phyloP scores from a whole-genome alignment of 2,329 filamentous ascomycete genomes.

The Alternaria tenuissima region DNA sequence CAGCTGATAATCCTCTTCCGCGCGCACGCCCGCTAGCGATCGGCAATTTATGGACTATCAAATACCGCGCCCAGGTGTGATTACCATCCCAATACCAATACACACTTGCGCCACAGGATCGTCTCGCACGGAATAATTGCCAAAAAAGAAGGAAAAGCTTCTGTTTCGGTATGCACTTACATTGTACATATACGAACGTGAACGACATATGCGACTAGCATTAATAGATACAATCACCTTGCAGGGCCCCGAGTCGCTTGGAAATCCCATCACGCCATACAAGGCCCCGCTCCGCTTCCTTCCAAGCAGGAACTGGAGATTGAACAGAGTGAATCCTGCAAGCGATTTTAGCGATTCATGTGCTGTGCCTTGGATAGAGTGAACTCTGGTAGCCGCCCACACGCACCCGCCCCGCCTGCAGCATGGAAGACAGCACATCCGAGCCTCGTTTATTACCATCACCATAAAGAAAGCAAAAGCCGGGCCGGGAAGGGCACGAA shows the following conservation, averaged over 20 bases:
- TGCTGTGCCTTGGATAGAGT: background rate
- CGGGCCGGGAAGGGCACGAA: background rate
- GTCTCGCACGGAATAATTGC: background rate
- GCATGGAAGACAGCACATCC: background rate
- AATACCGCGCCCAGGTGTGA: background rate
- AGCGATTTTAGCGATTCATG: background rate
- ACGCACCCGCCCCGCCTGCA: background rate
- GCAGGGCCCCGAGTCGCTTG: background rate
- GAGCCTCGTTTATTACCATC: background rate
- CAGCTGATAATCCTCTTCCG: background rate
- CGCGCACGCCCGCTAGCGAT: background rate
- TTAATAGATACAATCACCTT: too few relatives aligned
- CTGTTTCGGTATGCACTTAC: background rate
- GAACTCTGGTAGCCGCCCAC: background rate
- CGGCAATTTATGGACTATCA: background rate
- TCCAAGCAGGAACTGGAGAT: background rate
- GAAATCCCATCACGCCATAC: background rate
- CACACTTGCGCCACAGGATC: background rate
- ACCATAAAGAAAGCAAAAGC: too few relatives aligned
- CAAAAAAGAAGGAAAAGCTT: background rate
- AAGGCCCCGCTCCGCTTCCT: constrained; percentile 3
- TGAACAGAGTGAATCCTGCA: background rate
- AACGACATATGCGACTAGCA: too few relatives aligned
- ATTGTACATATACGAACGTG: background rate
- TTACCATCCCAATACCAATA: background rate